Evolutionary conservation across 2,329 filamentous ascomycete genomes (phyloP).

Genomic region (Colletotrichum sp.): DNA sequence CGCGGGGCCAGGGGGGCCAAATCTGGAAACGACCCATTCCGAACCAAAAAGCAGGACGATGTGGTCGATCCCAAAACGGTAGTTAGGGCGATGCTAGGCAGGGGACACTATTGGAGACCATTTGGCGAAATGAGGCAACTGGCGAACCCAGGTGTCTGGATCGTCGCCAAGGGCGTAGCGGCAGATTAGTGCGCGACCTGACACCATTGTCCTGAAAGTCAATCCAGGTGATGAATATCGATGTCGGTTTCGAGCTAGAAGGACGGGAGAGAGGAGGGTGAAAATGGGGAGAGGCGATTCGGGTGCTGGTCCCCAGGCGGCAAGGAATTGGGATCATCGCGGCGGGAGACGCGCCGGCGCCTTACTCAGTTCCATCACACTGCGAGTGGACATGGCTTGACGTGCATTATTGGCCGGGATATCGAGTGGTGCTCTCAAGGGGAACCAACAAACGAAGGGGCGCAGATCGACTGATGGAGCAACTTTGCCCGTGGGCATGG

Average conservation of each 20-base stretch:
- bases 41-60: background rate
- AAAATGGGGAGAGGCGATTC: background rate
- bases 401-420: background rate
- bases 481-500: background rate
- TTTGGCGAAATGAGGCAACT: slow-evolving; percentile 19
- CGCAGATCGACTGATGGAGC: background rate
- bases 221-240: background rate
- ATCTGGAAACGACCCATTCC: slow-evolving; percentile 2
- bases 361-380: background rate
- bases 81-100: slow-evolving; percentile 11
- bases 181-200: background rate
- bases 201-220: background rate
- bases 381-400: background rate
- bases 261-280: background rate
- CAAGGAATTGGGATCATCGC: background rate
- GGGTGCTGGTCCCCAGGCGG: background rate
- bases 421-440: background rate
- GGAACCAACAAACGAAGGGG: background rate
- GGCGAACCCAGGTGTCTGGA: background rate
- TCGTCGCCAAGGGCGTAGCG: background rate
- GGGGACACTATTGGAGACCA: slow-evolving; percentile 9
- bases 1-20: slow-evolving; percentile 3
- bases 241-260: background rate
- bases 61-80: slow-evolving; percentile 1
- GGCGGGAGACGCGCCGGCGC: background rate